phyloP scores from a whole-genome alignment of 495 filamentous ascomycete genomes.

The Daldinia grandis region DNA sequence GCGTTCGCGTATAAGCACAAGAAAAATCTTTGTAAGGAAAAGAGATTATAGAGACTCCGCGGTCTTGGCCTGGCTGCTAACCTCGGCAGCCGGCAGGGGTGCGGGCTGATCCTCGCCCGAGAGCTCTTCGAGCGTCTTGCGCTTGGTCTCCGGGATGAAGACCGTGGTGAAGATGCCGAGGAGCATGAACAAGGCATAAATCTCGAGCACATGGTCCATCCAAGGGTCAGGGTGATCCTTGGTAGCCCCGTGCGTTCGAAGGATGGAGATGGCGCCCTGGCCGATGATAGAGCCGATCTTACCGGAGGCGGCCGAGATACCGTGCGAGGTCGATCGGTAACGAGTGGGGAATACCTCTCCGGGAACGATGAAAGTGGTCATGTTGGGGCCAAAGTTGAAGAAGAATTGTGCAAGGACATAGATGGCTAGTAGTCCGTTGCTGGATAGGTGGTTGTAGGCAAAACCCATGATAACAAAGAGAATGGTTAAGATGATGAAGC shows the following conservation, averaged over 20 bases:
- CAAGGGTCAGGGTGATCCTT: conserved; percentile 63
- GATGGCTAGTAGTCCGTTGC: conserved; percentile 73
- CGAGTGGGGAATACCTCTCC: conserved; percentile 90
- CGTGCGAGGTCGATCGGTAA: conserved; percentile 85
- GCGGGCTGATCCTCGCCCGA: conserved; percentile 56
- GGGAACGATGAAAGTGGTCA: conserved; percentile 90
- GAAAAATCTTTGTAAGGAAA: not conserved
- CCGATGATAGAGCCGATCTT: conserved; percentile 81
- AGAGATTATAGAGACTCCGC: conserved; percentile 34
- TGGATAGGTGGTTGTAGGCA: conserved; percentile 65
- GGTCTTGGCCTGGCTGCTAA: conserved; percentile 26
- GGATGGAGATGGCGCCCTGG: conserved; percentile 62
- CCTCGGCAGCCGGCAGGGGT: conserved; percentile 3
- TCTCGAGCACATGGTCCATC: conserved; percentile 83
- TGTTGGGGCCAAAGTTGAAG: conserved; percentile 90
- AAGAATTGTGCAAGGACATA: conserved; percentile 71
- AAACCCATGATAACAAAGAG: conserved; percentile 82
- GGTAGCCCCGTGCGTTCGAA: conserved; percentile 56
- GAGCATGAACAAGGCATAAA: conserved; percentile 84
- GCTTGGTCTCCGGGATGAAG: conserved; percentile 79
- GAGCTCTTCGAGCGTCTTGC: conserved; percentile 70
- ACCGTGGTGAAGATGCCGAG: conserved; percentile 70
- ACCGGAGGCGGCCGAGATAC: conserved; percentile 83
- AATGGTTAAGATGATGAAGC: conserved; percentile 74
- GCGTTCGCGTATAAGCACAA: conserved; percentile 1